Evolutionary conservation across 768 basidiomycete genomes (phyloP), one percentile per base, ranked within the genome.

Genomic region (Agrocybe chaxingu): DNA sequence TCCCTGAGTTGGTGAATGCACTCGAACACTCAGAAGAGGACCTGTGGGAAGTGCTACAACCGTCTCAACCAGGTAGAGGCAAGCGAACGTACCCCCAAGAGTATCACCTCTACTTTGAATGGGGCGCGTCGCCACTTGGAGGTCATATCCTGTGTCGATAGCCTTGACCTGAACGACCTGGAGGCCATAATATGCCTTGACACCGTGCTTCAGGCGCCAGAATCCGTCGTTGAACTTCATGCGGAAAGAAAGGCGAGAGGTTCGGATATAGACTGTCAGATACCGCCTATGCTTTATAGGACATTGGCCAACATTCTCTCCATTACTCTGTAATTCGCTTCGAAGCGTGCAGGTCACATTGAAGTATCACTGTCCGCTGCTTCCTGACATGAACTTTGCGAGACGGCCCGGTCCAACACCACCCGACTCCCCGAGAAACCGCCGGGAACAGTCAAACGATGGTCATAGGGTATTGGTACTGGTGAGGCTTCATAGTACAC

Each of bases 221-320:
- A 87, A 82, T 16, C 85, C 84, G 67, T 87, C 85, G 72, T 80
- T 85, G 71, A 85, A 84, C 60, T 79, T 83, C 84, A 86, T 88
- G 46, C 38, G 2, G 32, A 24, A 13, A 43, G 32, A 18, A n/a
- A 33, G 13, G 12, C 45, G 29, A 24, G 8, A 36, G 31, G 9
- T 41, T 18, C 19, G n/a, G 7, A 18, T 35, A 32, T n/a, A 42
- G 29, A 39, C 42, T 18, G 34, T 37, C 34, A 34, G 18, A 37
- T 39, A 39, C 12, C 45, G 41, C 49, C 47, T 53, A 54, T 50
- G 52, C 47, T 52, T 29, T 33, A 33, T 18, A 19, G 31, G 38
- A 29, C 19, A 11, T 30, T 45, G 31, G 13, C 33, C 42, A 37
- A 16, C 29, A 7, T 29, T 30, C 44, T 46, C 24, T 24, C 5